A percentile compares a stretch with the other conserved stretches of the same genome.
These are phyloP conservation scores for Hypomyces rosellus DNA, from an alignment of 2,329 filamentous ascomycete genomes.

Conservation along the genomic window DNA sequence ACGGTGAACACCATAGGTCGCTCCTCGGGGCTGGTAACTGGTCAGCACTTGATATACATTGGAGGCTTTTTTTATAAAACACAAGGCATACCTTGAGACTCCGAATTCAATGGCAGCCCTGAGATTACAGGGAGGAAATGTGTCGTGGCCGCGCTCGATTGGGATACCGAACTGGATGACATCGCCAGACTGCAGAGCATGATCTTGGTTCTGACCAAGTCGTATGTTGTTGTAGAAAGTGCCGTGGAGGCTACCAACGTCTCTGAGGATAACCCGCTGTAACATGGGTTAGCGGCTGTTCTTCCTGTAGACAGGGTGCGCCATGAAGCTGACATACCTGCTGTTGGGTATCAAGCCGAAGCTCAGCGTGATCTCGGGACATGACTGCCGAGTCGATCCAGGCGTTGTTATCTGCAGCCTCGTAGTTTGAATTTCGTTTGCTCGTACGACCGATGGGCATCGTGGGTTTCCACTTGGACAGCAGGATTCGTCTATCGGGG, in stretches of 20 bases:
- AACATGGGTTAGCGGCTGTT: constrained; percentile 15
- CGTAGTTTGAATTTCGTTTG: constrained; percentile 28
- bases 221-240: constrained; percentile 37
- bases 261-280: constrained; percentile 40
- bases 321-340: constrained; percentile 32
- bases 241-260: constrained; percentile 47
- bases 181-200: constrained; percentile 24
- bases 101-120: constrained; percentile 27
- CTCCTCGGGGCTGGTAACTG: constrained; percentile 18
- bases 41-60: constrained; percentile 12
- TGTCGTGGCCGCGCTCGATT: constrained; percentile 28
- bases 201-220: constrained; percentile 15
- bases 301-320: background rate
- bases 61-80: background rate
- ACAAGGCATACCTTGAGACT: constrained; percentile 17
- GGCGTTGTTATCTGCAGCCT: constrained; percentile 45
- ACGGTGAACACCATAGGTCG: constrained; percentile 32
- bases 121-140: constrained; percentile 34
- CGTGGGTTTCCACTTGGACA: constrained; percentile 24
- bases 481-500: constrained; percentile 23
- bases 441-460: constrained; percentile 40
- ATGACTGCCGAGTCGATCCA: constrained; percentile 69
- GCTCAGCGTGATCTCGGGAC: constrained; percentile 59
- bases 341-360: constrained; percentile 37
- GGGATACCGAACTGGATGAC: constrained; percentile 29